Evolutionary conservation across 208 protist species (phyloP).

Genomic region (Trypanosoma melophagium): DNA sequence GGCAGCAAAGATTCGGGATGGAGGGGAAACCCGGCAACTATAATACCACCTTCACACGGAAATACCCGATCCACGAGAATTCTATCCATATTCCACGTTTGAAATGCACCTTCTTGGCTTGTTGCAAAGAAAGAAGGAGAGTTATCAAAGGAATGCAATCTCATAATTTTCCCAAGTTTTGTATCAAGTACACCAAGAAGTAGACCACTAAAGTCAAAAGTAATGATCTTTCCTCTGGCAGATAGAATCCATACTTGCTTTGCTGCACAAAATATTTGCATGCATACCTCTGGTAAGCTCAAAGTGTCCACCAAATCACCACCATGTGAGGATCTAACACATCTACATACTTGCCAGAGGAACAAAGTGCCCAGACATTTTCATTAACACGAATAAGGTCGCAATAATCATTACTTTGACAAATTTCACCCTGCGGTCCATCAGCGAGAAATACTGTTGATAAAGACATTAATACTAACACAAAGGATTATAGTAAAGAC

Average conservation of each 20-base stretch:
- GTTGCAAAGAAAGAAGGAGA: constrained; percentile 23
- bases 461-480: background rate
- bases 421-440: constrained; percentile 10
- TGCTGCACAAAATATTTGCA: background rate
- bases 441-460: constrained; percentile 24
- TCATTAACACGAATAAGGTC: background rate
- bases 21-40: constrained; percentile 13
- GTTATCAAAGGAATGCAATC: constrained; percentile 7
- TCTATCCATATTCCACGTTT: constrained; percentile 16
- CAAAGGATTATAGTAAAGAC: background rate
- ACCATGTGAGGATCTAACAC: constrained; percentile 11
- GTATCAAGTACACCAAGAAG: constrained; percentile 21
- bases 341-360: constrained; percentile 16
- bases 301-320: constrained; percentile 20
- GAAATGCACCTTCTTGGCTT: constrained; percentile 19
- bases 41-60: constrained; percentile 5
- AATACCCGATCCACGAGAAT: constrained; percentile 2
- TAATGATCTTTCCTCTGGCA: constrained; percentile 2
- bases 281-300: constrained; percentile 13
- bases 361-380: constrained; percentile 24
- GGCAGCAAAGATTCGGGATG: background rate
- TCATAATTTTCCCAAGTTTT: background rate
- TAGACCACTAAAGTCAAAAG: constrained; percentile 18
- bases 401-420: constrained; percentile 10
- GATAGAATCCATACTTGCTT: constrained; percentile 20